Evolutionary conservation across 495 filamentous ascomycete species (phyloP), one percentile per base, ranked within the genome.

Genomic region (Delitschia confertaspora): DNA sequence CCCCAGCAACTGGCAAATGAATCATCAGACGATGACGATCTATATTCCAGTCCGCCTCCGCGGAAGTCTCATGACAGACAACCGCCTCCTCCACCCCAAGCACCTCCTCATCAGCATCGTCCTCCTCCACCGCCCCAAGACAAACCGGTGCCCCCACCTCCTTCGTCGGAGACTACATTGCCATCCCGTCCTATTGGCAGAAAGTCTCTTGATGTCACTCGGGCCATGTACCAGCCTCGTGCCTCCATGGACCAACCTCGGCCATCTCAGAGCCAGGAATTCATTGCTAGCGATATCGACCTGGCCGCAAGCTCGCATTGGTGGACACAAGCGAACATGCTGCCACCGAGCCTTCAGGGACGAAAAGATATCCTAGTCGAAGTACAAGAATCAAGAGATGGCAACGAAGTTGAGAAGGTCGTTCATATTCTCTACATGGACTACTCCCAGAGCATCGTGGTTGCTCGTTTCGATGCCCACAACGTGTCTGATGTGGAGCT

Each of bases 381-480:
- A 58, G 69, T 80, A 13, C 86, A 94, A 53, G 87, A 95, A 60
- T 76, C 79, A 4, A 75, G 69, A 18, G 73, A 79, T 6, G 67
- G 78, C 11, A 79, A 81, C 25, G 78, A 69, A 0, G 66, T 93
- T 18, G 78, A 76, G 0, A 88, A 88, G 49, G 79, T 87, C 38
- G 71, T 95, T 21, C 94, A 81, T 56, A 68, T 95, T 19, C 70
- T 98, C 2, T 96, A 82, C 67, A 80, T 85, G 45, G 91, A 98
- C 63, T 96, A 96, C 61, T 95, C 88, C 11, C 91, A 96, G 59
- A 96, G 88, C 0, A 67, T 95, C 47, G 75, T 96, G 55, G 84
- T 79, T 0, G 84, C 79, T 21, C 79, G 73, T 45, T 96, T 81
- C 62, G 84, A 95, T 61, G 66, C 78, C 2, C 70, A 78, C 32